Percentiles rank a stretch among this genome's conserved stretches.
These are phyloP conservation scores for Beauveria rudraprayagi DNA, from an alignment of 2,329 filamentous ascomycete genomes.

Conservation along the genomic window DNA sequence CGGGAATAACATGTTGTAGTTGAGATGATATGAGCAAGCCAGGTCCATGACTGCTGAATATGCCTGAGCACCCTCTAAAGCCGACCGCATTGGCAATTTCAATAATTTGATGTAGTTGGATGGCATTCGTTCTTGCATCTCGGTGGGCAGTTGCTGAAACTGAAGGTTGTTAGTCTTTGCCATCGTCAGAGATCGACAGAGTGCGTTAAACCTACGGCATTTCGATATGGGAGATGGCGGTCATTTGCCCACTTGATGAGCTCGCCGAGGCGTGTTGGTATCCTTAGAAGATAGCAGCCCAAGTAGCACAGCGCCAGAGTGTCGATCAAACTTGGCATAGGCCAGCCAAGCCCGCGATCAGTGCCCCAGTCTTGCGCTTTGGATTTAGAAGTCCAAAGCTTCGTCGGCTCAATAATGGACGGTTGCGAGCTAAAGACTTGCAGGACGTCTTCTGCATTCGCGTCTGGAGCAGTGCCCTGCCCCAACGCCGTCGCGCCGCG, in stretches of 20 bases:
- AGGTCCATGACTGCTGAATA: constrained; percentile 57
- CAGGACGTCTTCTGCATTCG: constrained; percentile 18
- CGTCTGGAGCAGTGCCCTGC: background rate
- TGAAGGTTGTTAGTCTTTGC: constrained; percentile 18
- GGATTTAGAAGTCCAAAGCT: constrained; percentile 22
- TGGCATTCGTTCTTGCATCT: constrained; percentile 59
- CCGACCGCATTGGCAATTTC: constrained; percentile 36
- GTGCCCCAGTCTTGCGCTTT: constrained; percentile 37
- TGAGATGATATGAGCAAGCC: constrained; percentile 53
- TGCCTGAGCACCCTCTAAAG: constrained; percentile 48
- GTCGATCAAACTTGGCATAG: constrained; percentile 62
- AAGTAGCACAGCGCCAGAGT: constrained; percentile 74
- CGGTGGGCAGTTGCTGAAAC: constrained; percentile 50
- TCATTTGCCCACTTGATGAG: constrained; percentile 59
- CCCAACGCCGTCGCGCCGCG: constrained; percentile 34
- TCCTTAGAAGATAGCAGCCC: constrained; percentile 62
- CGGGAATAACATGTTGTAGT: constrained; percentile 66
- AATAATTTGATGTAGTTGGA: constrained; percentile 51
- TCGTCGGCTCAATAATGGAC: constrained; percentile 15
- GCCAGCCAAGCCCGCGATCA: constrained; percentile 39
- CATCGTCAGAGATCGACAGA: background rate
- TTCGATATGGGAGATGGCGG: constrained; percentile 64
- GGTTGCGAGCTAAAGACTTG: constrained; percentile 34
- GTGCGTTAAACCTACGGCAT: constrained; percentile 43
- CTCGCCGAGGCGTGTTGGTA: constrained; percentile 70